Percentiles rank a stretch among this genome's conserved stretches.
phyloP scores from a whole-genome alignment of 352 stramenopile species.

The Vaucheria bursata region DNA sequence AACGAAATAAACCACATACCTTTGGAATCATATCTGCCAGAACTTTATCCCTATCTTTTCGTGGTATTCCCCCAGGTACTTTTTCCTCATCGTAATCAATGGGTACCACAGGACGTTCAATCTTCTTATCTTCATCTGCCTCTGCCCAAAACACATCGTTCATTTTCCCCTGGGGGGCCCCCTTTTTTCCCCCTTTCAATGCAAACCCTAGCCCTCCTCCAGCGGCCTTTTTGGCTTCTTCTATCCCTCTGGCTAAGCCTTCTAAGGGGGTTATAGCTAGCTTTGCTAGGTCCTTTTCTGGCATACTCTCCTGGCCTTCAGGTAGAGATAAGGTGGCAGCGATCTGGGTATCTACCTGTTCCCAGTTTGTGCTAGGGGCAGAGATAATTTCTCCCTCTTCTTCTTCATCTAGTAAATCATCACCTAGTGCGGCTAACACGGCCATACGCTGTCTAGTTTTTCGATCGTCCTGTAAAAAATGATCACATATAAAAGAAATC shows the following conservation, averaged over 20 bases:
- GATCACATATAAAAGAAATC: too few relatives aligned
- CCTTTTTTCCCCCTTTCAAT: constrained; percentile 13
- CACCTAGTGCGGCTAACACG: constrained; percentile 29
- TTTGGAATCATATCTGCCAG: constrained; percentile 44
- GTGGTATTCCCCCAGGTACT: constrained; percentile 5
- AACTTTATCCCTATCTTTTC: constrained; percentile 43
- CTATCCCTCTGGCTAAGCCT: too few relatives aligned
- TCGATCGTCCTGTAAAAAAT: background rate
- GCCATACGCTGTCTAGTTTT: constrained; percentile 17
- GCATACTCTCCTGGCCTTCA: constrained; percentile 2
- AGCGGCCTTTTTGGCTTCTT: background rate
- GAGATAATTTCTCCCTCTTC: background rate
- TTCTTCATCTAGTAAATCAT: too few relatives aligned
- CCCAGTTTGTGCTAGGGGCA: background rate
- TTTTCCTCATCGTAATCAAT: constrained; percentile 4
- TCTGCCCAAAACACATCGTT: background rate
- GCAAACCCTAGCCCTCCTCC: background rate
- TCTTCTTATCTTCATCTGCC: background rate
- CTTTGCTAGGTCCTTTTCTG: constrained; percentile 2
- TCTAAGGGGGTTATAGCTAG: too few relatives aligned
- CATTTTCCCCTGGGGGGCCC: background rate
- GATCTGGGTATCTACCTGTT: background rate
- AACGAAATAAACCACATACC: constrained; percentile 11
- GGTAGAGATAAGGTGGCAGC: background rate
- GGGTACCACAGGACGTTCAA: background rate